Evolutionary conservation across 1,139 yeast species (phyloP).

Genomic region (Candida neerlandica): DNA sequence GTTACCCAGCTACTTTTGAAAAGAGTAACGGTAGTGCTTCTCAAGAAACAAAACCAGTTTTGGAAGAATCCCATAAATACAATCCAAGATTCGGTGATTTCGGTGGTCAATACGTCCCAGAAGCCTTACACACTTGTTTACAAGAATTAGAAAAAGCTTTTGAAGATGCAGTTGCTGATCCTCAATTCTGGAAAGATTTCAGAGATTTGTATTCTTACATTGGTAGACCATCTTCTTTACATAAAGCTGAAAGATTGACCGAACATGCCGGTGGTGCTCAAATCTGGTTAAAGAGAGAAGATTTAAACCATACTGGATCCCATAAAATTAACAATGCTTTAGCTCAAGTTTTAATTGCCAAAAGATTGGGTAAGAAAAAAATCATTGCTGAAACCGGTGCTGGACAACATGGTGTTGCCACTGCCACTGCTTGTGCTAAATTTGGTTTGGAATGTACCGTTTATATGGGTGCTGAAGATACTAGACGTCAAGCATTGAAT

Average conservation of each 20-base stretch:
- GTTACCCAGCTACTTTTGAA: constrained; percentile 32
- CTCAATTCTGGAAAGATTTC: constrained; percentile 91
- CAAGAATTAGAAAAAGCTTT: constrained; percentile 87
- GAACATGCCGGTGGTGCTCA: constrained; percentile 95
- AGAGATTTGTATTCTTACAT: constrained; percentile 77
- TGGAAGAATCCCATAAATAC: constrained; percentile 59
- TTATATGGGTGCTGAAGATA: constrained; percentile 99
- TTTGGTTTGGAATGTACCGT: constrained; percentile 96
- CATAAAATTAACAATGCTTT: constrained; percentile 96
- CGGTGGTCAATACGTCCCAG: constrained; percentile 99
- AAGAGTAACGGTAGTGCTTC: constrained; percentile 23
- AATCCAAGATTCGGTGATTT: constrained; percentile 87
- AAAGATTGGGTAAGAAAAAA: constrained; percentile 84
- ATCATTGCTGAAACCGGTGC: constrained; percentile 99
- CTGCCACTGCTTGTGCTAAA: constrained; percentile 98
- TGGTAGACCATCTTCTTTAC: constrained; percentile 95
- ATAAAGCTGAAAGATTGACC: constrained; percentile 85
- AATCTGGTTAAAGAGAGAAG: constrained; percentile 98
- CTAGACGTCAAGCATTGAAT: constrained; percentile 95
- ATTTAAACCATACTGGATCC: constrained; percentile 95
- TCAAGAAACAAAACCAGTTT: constrained; percentile 37
- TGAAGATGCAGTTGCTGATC: constrained; percentile 85
- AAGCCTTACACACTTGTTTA: constrained; percentile 88
- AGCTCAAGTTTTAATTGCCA: constrained; percentile 92
- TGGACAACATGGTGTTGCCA: constrained; percentile 99